Evolutionary conservation across 208 protist species (phyloP).

Genomic region (Naegleria fowleri): DNA sequence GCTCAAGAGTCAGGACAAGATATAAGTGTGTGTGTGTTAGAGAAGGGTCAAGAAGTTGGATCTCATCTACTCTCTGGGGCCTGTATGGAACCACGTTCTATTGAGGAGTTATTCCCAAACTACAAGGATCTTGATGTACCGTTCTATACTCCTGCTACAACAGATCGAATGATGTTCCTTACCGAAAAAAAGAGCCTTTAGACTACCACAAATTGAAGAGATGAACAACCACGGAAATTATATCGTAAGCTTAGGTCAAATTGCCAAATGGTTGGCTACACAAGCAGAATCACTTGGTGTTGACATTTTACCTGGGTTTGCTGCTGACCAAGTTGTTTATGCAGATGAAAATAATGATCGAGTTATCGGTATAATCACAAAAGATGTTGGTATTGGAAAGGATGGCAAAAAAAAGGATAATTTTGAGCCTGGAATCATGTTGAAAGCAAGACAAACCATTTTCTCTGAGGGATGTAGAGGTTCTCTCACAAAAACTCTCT

Average conservation of each 20-base stretch:
- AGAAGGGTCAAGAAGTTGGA: conserved; percentile 90
- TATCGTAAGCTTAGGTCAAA: conserved; percentile 81
- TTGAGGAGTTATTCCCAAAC: conserved; percentile 92
- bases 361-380: conserved; percentile 63
- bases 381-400: conserved; percentile 78
- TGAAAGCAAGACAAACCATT: conserved; percentile 85
- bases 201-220: conserved; percentile 63
- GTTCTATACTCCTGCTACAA: conserved; percentile 70
- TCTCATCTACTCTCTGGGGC: conserved; percentile 93
- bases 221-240: conserved; percentile 89
- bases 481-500: conserved; percentile 82
- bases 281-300: conserved; percentile 90
- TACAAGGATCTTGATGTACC: conserved; percentile 70
- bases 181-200: conserved; percentile 53
- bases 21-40: conserved; percentile 81
- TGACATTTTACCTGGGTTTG: conserved; percentile 91
- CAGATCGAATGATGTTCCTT: conserved; percentile 78
- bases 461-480: conserved; percentile 95
- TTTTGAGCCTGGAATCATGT: conserved; percentile 89
- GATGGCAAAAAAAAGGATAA: conserved; percentile 75
- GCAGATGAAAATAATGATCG: conserved; percentile 48
- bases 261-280: conserved; percentile 84
- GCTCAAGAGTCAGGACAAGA: conserved; percentile 63
- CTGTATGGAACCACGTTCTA: conserved; percentile 84
- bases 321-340: conserved; percentile 71